These are phyloP conservation scores for Oryza meridionalis DNA, from an alignment of 176 grass and related monocot species.

Conservation along the genomic window DNA sequence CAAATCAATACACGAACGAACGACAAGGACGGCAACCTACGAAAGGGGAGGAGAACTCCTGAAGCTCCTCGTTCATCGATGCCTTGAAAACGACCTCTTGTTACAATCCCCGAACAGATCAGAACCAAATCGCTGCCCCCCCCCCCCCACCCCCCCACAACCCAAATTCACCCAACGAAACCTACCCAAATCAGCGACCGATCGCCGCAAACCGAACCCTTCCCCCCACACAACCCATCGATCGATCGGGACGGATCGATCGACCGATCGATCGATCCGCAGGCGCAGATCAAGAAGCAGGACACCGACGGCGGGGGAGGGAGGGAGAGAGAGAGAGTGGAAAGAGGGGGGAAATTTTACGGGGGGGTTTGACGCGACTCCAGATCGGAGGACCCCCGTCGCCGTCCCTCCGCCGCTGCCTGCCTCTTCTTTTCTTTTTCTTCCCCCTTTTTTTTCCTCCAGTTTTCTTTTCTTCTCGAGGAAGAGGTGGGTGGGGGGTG, in stretches of 20 bases:
- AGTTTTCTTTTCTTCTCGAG: not conserved
- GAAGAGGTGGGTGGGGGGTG: not conserved
- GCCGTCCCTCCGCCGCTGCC: constrained; percentile 10
- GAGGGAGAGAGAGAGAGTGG: not conserved
- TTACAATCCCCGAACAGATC: not conserved
- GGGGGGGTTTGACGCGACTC: constrained; percentile 25
- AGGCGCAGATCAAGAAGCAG: not conserved
- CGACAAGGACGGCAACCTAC: not conserved
- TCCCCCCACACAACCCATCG: not conserved
- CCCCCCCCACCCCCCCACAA: too few relatives aligned
- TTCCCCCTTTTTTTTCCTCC: constrained; percentile 15
- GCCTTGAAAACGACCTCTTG: not conserved
- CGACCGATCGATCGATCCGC: constrained; percentile 2
- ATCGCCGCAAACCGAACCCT: not conserved
- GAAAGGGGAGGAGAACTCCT: not conserved
- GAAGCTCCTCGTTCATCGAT: not conserved
- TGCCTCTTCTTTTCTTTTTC: not conserved
- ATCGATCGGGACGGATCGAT: not conserved
- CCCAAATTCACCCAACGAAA: not conserved
- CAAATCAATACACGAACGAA: not conserved
- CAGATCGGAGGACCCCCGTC: constrained; percentile 20
- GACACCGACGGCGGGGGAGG: not conserved
- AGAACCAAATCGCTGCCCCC: not conserved
- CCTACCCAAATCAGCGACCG: constrained; percentile 1
- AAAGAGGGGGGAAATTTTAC: constrained; percentile 5